phyloP scores from a whole-genome alignment of 2,329 filamentous ascomycete genomes.

The Colletotrichum viniferum region DNA sequence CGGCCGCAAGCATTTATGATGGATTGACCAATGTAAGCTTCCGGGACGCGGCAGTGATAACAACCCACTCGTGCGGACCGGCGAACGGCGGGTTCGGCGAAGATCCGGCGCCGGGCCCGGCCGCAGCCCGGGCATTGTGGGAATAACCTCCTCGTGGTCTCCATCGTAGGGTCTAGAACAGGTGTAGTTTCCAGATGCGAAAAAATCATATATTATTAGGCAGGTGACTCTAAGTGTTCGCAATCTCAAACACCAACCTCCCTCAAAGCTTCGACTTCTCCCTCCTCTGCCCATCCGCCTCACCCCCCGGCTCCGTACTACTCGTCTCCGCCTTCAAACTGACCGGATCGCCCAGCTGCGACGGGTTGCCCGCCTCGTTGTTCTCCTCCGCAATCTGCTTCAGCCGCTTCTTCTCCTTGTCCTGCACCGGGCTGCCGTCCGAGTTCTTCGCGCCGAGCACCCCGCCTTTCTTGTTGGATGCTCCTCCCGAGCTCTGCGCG shows the following conservation, averaged over 20 bases:
- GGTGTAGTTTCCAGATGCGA: too few relatives aligned
- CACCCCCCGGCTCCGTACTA: constrained; percentile 30
- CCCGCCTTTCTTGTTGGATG: neutral
- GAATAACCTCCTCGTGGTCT: too few relatives aligned
- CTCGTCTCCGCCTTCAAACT: constrained; percentile 42
- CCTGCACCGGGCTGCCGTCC: constrained; percentile 15
- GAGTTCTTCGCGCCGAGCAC: constrained; percentile 12
- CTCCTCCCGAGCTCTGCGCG: neutral
- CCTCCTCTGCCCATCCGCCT: constrained; percentile 26
- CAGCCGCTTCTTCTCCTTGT: constrained; percentile 15
- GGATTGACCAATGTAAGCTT: neutral
- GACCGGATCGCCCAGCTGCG: constrained; percentile 42
- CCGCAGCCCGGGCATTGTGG: too few relatives aligned
- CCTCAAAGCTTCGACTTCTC: constrained; percentile 15
- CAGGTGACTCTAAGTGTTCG: fast-evolving
- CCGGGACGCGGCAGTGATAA: too few relatives aligned
- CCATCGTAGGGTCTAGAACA: too few relatives aligned
- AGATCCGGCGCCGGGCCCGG: too few relatives aligned
- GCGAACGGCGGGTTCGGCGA: too few relatives aligned
- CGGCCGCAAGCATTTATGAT: fast-evolving
- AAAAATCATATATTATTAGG: neutral
- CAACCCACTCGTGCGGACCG: too few relatives aligned
- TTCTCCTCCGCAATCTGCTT: constrained; percentile 26
- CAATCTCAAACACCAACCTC: fast-evolving
- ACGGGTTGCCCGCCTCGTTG: constrained; percentile 36